Percentiles rank a stretch among this genome's conserved stretches.
phyloP scores from a whole-genome alignment of 2,329 filamentous ascomycete genomes.

The Paramyrothecium roridum region DNA sequence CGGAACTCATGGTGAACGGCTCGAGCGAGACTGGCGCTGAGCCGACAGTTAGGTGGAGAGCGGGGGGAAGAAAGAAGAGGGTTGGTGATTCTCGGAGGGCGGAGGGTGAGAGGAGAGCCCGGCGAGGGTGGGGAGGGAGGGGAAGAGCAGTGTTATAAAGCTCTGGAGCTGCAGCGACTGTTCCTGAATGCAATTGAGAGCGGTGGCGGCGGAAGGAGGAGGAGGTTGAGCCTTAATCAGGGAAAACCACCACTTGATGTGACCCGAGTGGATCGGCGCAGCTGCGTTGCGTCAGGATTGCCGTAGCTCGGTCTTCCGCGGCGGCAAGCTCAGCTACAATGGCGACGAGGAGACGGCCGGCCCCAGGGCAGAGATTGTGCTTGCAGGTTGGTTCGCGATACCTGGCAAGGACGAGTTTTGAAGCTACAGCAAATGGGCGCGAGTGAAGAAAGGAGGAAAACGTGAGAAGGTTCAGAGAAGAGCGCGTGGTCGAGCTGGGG shows the following conservation, averaged over 20 bases:
- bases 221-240: background rate
- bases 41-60: slow-evolving; percentile 4
- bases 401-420: background rate
- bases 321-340: background rate
- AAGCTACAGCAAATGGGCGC: background rate
- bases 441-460: background rate
- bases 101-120: background rate
- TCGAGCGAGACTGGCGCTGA: slow-evolving; percentile 1
- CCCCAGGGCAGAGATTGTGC: background rate
- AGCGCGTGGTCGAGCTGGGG: background rate
- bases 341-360: background rate
- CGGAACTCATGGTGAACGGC: slow-evolving; percentile 39
- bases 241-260: background rate
- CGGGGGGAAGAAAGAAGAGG: background rate
- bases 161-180: slow-evolving; percentile 19
- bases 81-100: slow-evolving; percentile 1
- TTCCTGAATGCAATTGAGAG: slow-evolving; percentile 18
- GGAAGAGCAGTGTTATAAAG: slow-evolving; percentile 5
- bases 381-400: too few relatives aligned
- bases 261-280: slow-evolving; percentile 6
- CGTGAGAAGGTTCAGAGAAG: background rate
- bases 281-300: background rate
- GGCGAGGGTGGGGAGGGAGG: slow-evolving; percentile 4
- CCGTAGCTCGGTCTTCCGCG: background rate
- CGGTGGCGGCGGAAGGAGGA: background rate